Conservation (phyloP, 306 rosid species). For the Vigna radiata region DNA sequence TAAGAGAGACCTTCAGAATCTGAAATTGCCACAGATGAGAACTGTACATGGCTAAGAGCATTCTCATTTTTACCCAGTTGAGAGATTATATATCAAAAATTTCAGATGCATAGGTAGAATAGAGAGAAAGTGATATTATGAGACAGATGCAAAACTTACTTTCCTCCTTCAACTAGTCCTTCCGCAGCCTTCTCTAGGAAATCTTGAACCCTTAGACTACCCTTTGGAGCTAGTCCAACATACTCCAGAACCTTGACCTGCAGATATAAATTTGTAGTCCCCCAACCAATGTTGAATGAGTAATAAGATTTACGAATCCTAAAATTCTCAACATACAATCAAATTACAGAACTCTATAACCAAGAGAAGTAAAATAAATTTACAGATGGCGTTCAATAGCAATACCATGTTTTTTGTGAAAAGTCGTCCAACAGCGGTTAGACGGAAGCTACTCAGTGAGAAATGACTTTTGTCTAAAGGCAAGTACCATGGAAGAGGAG, state of each 20-base stretch:
- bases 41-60: slow-evolving; percentile 1
- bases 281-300: slow-evolving; percentile 28
- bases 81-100: not conserved
- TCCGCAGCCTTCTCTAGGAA: slow-evolving; percentile 94
- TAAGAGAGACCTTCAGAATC: not conserved
- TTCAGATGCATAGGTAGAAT: not conserved
- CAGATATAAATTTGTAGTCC: slow-evolving; percentile 23
- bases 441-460: slow-evolving; percentile 92
- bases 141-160: slow-evolving; percentile 67
- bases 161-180: slow-evolving; percentile 95
- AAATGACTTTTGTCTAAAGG: slow-evolving; percentile 90
- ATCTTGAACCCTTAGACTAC: slow-evolving; percentile 91
- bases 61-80: not conserved
- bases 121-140: not conserved
- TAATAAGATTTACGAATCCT: not conserved
- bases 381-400: slow-evolving; percentile 2
- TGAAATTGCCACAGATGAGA: not conserved
- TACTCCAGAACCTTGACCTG: slow-evolving; percentile 84
- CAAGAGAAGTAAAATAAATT: slow-evolving; percentile 30
- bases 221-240: slow-evolving; percentile 86
- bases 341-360: slow-evolving; percentile 16
- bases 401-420: slow-evolving; percentile 86
- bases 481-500: slow-evolving; percentile 89
- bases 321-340: slow-evolving; percentile 17
- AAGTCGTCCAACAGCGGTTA: slow-evolving; percentile 80